Conservation (phyloP, 2,329 filamentous ascomycete species). For the Bipolaris bicolor region DNA sequence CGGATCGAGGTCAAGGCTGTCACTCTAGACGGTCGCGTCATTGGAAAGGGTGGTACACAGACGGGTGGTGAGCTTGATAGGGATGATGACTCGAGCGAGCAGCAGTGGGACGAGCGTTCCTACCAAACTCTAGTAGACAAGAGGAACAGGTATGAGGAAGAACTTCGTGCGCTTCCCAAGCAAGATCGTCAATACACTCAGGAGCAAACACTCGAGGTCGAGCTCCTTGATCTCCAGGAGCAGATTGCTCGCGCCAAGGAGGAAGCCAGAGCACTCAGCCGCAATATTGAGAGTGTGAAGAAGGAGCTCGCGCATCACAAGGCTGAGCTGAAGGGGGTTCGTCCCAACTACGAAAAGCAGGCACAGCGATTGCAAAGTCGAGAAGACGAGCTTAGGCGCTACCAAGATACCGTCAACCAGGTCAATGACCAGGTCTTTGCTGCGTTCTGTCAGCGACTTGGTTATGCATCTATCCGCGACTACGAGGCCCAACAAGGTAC, state of each 20-base stretch:
- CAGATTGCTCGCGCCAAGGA: conserved; percentile 73
- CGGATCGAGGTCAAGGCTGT: conserved; percentile 92
- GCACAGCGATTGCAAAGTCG: conserved; percentile 69
- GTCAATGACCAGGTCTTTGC: conserved; percentile 90
- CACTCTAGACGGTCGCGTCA: conserved; percentile 91
- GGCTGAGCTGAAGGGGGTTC: conserved; percentile 74
- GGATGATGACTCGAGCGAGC: conserved; percentile 70
- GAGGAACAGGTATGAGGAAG: conserved; percentile 75
- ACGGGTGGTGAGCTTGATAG: conserved; percentile 83
- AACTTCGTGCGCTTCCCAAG: conserved; percentile 80
- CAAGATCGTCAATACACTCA: conserved; percentile 75
- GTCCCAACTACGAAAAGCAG: conserved; percentile 79
- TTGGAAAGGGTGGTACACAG: conserved; percentile 96
- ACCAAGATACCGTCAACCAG: conserved; percentile 70
- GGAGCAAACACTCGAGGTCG: conserved; percentile 81
- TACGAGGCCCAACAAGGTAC: conserved; percentile 95
- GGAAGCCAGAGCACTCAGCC: conserved; percentile 78
- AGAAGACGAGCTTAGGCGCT: conserved; percentile 61
- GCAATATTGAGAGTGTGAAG: conserved; percentile 83
- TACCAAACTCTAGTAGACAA: conserved; percentile 82
- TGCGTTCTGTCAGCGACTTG: conserved; percentile 82
- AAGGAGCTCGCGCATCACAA: conserved; percentile 78
- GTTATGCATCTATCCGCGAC: conserved; percentile 86
- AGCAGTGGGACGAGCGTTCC: conserved; percentile 87
- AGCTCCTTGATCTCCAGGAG: conserved; percentile 80